Base-by-base conservation (phyloP, 345 rosid species). In the Cochlearia excelsa region DNA sequence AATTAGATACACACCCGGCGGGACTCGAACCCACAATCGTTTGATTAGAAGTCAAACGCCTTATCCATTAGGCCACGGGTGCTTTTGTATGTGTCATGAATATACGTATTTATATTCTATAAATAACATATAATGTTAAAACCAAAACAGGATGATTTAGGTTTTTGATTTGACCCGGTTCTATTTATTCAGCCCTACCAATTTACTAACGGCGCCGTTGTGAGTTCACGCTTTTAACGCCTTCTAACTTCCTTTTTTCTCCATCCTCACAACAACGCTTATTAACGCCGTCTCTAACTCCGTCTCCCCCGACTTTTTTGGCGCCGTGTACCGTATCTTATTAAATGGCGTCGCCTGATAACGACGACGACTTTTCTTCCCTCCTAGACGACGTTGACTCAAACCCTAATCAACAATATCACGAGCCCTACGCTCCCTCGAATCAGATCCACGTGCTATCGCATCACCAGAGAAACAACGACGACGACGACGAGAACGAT, bases 1-100 rank as follows among this genome's bases (percentile, higher is more conserved):
- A 33, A 33, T 2, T 2, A 33, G 5, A 33, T 3, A 4, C 82
- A 82, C 78, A 67, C 88, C 79, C 80, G 78, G 83, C 80, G 87
- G 84, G 88, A 82, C 82, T 81, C 84, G 82, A 84, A 84, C 91
- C 84, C 91, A 84, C 91, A 88, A 82, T 83, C 93, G 78, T 66
- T 74, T 82, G 86, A 88, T 82, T 82, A 83, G 85, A 85, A 86
- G 84, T 79, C 88, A 79, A 71, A 75, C 82, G 86, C 84, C 86
- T 85, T 80, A 81, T 85, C 90, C 90, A 81, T 88, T 84, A 80
- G 90, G 87, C 85, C 90, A 81, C 77, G 80, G 70, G 70, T 28
- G 70, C 70, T 30, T 26, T 23, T 53, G 57, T 16, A 16, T 16
- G 23, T 16, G 23, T 16, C 23, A 16, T 16, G 23, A 16, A 16